Conservation (phyloP, 192 early-diverging fungal genomes). For the Chytriomyces hyalinus region DNA sequence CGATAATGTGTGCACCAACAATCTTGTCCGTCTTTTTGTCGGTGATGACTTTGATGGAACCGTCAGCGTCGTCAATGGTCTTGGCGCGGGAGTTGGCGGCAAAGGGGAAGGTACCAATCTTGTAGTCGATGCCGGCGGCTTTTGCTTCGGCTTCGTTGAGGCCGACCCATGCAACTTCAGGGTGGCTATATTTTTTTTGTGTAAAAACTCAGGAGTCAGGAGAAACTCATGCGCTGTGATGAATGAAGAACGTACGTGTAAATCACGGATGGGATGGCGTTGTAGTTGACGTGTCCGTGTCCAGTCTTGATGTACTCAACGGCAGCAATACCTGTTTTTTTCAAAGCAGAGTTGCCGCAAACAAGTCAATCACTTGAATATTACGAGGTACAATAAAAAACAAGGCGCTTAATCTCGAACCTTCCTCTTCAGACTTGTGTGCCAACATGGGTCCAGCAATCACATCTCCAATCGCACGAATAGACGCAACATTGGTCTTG, state of each 20-base stretch:
- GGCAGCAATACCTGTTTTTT: slow-evolving; percentile 74
- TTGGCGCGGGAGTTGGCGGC: slow-evolving; percentile 96
- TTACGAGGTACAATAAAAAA: background rate
- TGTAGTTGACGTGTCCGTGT: slow-evolving; percentile 98
- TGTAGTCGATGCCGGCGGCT: slow-evolving; percentile 84
- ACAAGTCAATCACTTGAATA: background rate
- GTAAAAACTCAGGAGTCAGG: slow-evolving; percentile 2
- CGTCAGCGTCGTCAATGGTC: slow-evolving; percentile 92
- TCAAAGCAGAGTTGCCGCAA: background rate
- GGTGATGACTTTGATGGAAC: slow-evolving; percentile 94
- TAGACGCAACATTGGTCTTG: slow-evolving; percentile 84
- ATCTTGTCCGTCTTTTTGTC: slow-evolving; percentile 96
- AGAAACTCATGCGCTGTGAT: background rate
- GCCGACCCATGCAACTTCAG: slow-evolving; percentile 99
- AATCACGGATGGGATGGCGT: slow-evolving; percentile 95
- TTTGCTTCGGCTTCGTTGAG: slow-evolving; percentile 94
- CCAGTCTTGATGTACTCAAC: slow-evolving; percentile 90
- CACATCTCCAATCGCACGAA: slow-evolving; percentile 96
- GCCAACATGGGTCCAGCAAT: slow-evolving; percentile 98
- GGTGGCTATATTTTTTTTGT: slow-evolving; percentile 69
- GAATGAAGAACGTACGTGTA: slow-evolving; percentile 61
- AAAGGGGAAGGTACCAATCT: slow-evolving; percentile 93
- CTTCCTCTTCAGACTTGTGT: slow-evolving; percentile 99
- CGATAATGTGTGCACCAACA: slow-evolving; percentile 97
- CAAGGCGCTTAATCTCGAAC: slow-evolving; percentile 39